Conservation (phyloP, 495 filamentous ascomycete species). For the Penicillium soppii region DNA sequence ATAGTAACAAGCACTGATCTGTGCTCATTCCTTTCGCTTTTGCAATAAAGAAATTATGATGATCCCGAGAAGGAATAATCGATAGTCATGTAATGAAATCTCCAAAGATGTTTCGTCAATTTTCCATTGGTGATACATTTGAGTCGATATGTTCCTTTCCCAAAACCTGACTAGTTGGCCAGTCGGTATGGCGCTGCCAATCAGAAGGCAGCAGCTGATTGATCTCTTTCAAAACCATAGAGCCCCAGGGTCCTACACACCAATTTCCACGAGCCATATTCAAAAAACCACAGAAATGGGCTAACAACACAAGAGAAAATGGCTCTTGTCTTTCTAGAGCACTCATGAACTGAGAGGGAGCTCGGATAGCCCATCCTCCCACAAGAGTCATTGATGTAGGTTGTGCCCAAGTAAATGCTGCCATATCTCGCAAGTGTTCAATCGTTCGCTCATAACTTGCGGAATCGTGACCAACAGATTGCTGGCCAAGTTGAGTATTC, state of each 20-base stretch:
- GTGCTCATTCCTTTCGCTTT: no score
- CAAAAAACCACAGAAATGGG: conserved; percentile 25
- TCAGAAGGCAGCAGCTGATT: conserved; percentile 6
- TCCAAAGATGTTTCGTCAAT: no score
- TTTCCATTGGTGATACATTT: background rate
- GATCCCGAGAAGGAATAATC: no score
- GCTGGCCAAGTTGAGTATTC: conserved; percentile 5
- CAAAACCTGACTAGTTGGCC: conserved; percentile 10
- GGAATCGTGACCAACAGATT: background rate
- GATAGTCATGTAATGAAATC: no score
- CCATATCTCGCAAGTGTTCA: conserved; percentile 6
- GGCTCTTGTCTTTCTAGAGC: conserved; percentile 12
- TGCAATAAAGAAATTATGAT: no score
- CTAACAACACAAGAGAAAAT: conserved; percentile 23
- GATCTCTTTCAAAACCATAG: conserved; percentile 18
- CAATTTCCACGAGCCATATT: conserved; percentile 22
- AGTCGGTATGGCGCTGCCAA: conserved; percentile 22
- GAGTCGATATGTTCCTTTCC: background rate
- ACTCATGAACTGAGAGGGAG: conserved; percentile 10
- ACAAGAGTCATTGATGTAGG: conserved; percentile 23
- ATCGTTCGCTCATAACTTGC: conserved; percentile 11
- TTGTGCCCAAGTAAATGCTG: conserved; percentile 14
- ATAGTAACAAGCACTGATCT: no score
- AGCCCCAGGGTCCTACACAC: conserved; percentile 22
- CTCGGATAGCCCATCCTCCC: conserved; percentile 23